Percentiles rank a stretch among this genome's conserved stretches.
Evolutionary conservation across 2,329 filamentous ascomycete species (phyloP).

Genomic region (Cercospora nicotianae): DNA sequence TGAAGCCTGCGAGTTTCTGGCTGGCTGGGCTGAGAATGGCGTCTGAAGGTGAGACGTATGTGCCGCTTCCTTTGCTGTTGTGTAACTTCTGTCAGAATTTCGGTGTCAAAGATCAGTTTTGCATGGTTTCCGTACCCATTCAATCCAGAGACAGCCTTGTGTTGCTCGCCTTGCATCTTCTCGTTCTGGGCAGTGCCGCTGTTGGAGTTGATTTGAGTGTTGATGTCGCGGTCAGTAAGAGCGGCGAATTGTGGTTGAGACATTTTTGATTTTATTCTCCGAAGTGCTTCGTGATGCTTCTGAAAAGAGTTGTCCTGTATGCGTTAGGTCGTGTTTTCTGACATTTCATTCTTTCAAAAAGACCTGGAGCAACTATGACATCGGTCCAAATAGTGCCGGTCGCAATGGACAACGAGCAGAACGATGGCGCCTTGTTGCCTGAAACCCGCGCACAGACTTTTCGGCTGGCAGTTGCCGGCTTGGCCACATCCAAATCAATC

Average conservation of each 20-base stretch:
- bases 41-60: constrained; percentile 82
- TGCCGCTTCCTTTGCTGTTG: constrained; percentile 38
- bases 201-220: constrained; percentile 28
- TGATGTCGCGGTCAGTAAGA: constrained; percentile 30
- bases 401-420: constrained; percentile 7
- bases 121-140: constrained; percentile 14
- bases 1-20: constrained; percentile 76
- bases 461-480: constrained; percentile 1
- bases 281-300: constrained; percentile 12
- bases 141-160: constrained; percentile 22
- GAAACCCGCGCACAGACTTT: constrained; percentile 2
- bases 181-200: constrained; percentile 22
- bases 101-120: background rate
- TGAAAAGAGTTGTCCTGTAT: constrained; percentile 7
- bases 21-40: constrained; percentile 85
- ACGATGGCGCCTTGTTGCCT: constrained; percentile 6
- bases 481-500: constrained; percentile 9
- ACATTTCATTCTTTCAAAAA: constrained; percentile 3
- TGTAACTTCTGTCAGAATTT: background rate
- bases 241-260: constrained; percentile 28
- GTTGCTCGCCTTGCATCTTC: constrained; percentile 27
- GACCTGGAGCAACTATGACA: constrained; percentile 9
- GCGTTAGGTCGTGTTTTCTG: background rate
- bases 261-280: constrained; percentile 11
- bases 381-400: constrained; percentile 9